A percentile compares a stretch with the other conserved stretches of the same genome.
phyloP scores from a whole-genome alignment of 495 filamentous ascomycete genomes.

The Jackrogersella minutella region DNA sequence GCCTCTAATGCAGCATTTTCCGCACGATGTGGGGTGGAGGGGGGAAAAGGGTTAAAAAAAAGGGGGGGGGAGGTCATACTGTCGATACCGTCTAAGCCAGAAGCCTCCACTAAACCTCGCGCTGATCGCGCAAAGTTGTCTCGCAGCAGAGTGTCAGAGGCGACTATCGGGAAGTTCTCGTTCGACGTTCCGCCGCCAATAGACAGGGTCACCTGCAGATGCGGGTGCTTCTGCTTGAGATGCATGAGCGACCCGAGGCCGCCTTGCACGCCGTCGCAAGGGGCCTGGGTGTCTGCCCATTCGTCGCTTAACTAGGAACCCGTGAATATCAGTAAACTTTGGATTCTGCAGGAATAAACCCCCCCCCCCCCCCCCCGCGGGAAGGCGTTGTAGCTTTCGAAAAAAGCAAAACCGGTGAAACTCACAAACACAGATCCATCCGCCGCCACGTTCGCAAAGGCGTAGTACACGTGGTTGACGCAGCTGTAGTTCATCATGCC shows the following conservation, averaged over 20 bases:
- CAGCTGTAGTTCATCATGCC: constrained; percentile 72
- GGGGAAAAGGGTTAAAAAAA: constrained; percentile 7
- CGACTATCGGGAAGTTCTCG: constrained; percentile 78
- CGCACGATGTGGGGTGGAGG: background rate
- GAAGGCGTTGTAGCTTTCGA: no score
- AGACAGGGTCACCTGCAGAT: constrained; percentile 83
- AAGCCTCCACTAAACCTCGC: constrained; percentile 73
- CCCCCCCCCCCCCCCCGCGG: no score
- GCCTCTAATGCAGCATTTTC: constrained; percentile 9
- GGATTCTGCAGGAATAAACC: constrained; percentile 21
- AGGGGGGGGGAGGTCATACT: constrained; percentile 60
- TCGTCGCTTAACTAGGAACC: constrained; percentile 81
- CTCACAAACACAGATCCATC: constrained; percentile 86
- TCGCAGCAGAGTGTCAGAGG: constrained; percentile 64
- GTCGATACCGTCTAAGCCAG: constrained; percentile 85
- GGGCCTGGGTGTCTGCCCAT: constrained; percentile 81
- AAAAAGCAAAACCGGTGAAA: constrained; percentile 26
- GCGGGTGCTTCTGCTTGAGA: constrained; percentile 76
- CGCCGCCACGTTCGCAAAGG: constrained; percentile 82
- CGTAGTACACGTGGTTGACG: constrained; percentile 84
- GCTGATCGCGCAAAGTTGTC: constrained; percentile 80
- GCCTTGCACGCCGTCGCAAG: constrained; percentile 79
- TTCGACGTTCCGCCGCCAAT: constrained; percentile 84
- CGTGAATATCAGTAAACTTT: constrained; percentile 41
- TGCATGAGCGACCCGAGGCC: constrained; percentile 78